These are phyloP conservation scores for Ceraceosorus guamensis DNA, from an alignment of 1,284 basidiomycete genomes.

Conservation along the genomic window DNA sequence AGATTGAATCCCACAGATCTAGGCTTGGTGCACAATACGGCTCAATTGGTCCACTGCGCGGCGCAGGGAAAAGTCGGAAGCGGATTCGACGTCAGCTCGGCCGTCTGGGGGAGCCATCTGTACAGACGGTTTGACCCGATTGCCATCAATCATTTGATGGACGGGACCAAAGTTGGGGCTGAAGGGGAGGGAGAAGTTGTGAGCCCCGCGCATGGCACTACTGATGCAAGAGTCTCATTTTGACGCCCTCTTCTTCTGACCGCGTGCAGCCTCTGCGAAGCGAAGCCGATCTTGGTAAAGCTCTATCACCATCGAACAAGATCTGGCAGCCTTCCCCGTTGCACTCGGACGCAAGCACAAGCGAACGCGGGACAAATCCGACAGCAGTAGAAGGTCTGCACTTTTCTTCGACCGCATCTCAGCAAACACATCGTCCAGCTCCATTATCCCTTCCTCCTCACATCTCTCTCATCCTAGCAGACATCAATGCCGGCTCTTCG, in stretches of 20 bases:
- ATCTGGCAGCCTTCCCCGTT: conserved; percentile 36
- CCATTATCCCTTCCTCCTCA: conserved; percentile 39
- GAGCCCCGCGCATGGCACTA: too few relatives aligned
- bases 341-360: neutral
- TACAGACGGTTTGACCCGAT: conserved; percentile 80
- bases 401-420: neutral
- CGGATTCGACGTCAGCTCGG: conserved; percentile 91
- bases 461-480: conserved; percentile 38
- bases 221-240: neutral
- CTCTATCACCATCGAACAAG: conserved; percentile 33
- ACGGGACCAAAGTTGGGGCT: conserved; percentile 21
- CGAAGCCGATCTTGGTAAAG: neutral
- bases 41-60: conserved; percentile 89
- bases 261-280: too few relatives aligned
- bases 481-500: conserved; percentile 45
- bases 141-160: conserved; percentile 27
- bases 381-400: conserved; percentile 36
- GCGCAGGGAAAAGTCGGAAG: conserved; percentile 97
- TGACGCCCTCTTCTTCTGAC: too few relatives aligned
- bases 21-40: conserved; percentile 70
- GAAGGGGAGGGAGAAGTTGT: conserved; percentile 16
- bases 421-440: conserved; percentile 19
- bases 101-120: conserved; percentile 87
- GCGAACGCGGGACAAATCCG: conserved; percentile 11
- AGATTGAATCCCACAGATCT: conserved; percentile 26